Evolutionary conservation across 2,329 filamentous ascomycete genomes (phyloP).

Genomic region (Leptographium wingfieldii): DNA sequence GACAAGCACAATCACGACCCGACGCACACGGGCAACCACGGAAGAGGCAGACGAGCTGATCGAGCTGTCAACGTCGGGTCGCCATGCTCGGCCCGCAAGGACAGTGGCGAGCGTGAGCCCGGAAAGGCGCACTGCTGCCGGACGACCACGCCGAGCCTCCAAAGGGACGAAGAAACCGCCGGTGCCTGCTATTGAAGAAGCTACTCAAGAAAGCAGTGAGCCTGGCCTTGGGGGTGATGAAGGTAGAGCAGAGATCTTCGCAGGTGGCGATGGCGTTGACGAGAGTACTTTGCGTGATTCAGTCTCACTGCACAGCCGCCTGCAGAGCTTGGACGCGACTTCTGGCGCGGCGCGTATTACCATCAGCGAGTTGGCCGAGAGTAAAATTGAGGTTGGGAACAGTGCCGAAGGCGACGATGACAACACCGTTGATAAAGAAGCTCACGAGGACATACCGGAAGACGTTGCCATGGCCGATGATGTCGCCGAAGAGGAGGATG

Average conservation of each 20-base stretch:
- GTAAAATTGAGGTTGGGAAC: neutral
- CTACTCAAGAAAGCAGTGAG: constrained; percentile 35
- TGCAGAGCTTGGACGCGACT: neutral
- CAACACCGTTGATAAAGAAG: neutral
- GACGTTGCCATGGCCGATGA: constrained; percentile 11
- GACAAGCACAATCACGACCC: constrained; percentile 18
- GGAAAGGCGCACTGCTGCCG: constrained; percentile 26
- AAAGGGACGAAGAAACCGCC: constrained; percentile 39
- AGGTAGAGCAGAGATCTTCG: constrained; percentile 26
- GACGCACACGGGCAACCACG: constrained; percentile 39
- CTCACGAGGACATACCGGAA: neutral
- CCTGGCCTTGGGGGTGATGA: constrained; percentile 10
- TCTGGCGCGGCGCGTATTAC: neutral
- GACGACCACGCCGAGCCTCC: constrained; percentile 32
- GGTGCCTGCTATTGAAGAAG: constrained; percentile 32
- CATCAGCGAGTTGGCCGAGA: neutral
- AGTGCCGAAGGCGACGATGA: neutral
- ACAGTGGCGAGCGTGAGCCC: constrained; percentile 44
- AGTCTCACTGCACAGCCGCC: neutral
- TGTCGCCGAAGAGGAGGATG: constrained; percentile 26
- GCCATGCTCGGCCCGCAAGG: constrained; percentile 36
- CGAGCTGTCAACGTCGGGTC: constrained; percentile 49
- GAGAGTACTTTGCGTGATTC: neutral
- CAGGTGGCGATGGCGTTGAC: constrained; percentile 6
- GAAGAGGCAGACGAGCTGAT: constrained; percentile 43